Percentiles rank a stretch among this genome's conserved stretches.
Evolutionary conservation across 768 basidiomycete species (phyloP).

Genomic region (Kondoa malvinella): DNA sequence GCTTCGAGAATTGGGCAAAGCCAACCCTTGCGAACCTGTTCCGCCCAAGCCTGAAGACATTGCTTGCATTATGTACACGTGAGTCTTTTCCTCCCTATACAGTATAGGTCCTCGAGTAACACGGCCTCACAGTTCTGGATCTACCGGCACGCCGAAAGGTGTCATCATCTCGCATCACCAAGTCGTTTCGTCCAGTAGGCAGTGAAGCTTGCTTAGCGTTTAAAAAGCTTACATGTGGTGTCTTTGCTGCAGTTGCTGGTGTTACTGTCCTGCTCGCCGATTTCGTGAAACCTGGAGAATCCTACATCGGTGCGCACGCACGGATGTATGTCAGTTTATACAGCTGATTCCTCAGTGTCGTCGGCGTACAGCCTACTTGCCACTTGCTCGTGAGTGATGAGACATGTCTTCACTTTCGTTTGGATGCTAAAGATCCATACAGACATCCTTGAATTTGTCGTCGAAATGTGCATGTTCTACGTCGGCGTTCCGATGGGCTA

Average conservation of each 20-base stretch:
- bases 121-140: constrained; percentile 39
- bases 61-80: constrained; percentile 65
- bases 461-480: constrained; percentile 61
- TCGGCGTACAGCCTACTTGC: constrained; percentile 66
- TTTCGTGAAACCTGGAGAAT: constrained; percentile 38
- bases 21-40: constrained; percentile 40
- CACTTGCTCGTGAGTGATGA: constrained; percentile 41
- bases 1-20: constrained; percentile 50
- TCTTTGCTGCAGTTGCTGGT: constrained; percentile 43
- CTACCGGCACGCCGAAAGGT: constrained; percentile 86
- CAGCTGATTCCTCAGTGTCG: background rate
- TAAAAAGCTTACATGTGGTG: constrained; percentile 9
- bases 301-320: constrained; percentile 32
- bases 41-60: constrained; percentile 41
- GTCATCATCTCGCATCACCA: constrained; percentile 77
- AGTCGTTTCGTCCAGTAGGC: constrained; percentile 49
- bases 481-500: constrained; percentile 70
- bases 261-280: constrained; percentile 52
- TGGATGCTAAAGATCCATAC: too few relatives aligned
- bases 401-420: background rate
- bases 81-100: background rate
- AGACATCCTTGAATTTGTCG: constrained; percentile 82
- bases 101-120: constrained; percentile 4
- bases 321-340: background rate
- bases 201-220: background rate